Percentiles rank a stretch among this genome's conserved stretches.
Evolutionary conservation across 2,329 filamentous ascomycete species (phyloP).

Genomic region (Alternaria ethzedia): DNA sequence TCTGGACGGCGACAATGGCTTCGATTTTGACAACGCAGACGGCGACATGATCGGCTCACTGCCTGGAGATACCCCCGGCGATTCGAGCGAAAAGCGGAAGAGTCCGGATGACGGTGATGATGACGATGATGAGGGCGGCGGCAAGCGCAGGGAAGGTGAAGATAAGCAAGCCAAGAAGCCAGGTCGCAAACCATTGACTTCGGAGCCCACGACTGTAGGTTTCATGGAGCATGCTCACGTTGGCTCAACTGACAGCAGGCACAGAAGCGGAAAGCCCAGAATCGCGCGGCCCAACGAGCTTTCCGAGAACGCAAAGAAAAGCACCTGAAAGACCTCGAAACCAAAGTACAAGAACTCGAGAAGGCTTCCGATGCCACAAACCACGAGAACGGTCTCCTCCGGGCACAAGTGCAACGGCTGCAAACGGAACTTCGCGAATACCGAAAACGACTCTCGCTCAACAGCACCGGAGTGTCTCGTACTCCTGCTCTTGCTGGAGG

Average conservation of each 20-base stretch:
- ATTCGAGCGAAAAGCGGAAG: slow-evolving; percentile 66
- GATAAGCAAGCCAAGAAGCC: slow-evolving; percentile 94
- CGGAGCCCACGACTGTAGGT: slow-evolving; percentile 93
- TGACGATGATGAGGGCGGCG: slow-evolving; percentile 67
- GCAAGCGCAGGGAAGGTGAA: slow-evolving; percentile 80
- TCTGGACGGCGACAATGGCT: slow-evolving; percentile 74
- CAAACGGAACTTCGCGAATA: slow-evolving; percentile 87
- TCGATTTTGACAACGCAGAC: slow-evolving; percentile 73
- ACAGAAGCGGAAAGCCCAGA: slow-evolving; percentile 88
- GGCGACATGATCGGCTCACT: slow-evolving; percentile 78
- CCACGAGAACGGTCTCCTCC: slow-evolving; percentile 83
- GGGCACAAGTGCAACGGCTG: slow-evolving; percentile 86
- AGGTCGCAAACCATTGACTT: slow-evolving; percentile 92
- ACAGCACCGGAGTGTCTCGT: slow-evolving; percentile 55
- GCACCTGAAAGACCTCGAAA: slow-evolving; percentile 73
- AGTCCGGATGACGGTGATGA: slow-evolving; percentile 73
- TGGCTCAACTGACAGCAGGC: slow-evolving; percentile 28
- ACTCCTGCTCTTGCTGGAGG: slow-evolving; percentile 56
- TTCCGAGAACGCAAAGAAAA: slow-evolving; percentile 70
- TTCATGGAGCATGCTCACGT: slow-evolving; percentile 2
- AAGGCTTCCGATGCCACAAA: slow-evolving; percentile 83
- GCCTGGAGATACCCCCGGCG: slow-evolving; percentile 65
- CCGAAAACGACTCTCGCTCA: slow-evolving; percentile 79
- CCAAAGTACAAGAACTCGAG: slow-evolving; percentile 69
- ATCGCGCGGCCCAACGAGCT: slow-evolving; percentile 66